Evolutionary conservation across 1,284 basidiomycete species (phyloP), one percentile per base, ranked within the genome.

Genomic region (Apiotrichum brassicae): DNA sequence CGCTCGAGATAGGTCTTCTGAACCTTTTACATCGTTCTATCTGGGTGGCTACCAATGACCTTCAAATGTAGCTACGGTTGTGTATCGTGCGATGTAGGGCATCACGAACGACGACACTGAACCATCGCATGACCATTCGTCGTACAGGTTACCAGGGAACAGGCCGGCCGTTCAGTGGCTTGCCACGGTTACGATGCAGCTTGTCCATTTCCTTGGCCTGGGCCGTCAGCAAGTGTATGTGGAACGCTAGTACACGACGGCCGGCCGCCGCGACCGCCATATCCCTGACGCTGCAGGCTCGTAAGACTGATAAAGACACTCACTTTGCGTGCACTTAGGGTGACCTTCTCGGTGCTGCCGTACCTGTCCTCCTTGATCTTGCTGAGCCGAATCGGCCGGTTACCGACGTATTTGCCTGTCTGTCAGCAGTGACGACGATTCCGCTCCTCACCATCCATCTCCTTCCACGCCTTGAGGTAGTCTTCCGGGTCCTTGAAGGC

Each of bases 401-500:
- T 95, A 34, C 92, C 92, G 46, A 97, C 91, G 71, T 97, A 97
- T 77, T 97, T 95, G 59, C 91, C 91, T 93, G 39, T 58, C 35
- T 46, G 42, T n/a, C 11, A 23, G n/a, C 32, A 20, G 9, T 12
- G 23, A 40, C 16, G 4, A 36, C 7, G 12, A 33, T 28, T 18
- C 16, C 26, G n/a, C 0, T 24, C 66, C 85, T 48, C 63, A 86
- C 93, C 94, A 72, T 99, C 90, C 91, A 97, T 97, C 72, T 98
- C 91, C 70, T 98, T 98, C 95, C 95, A 99, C 7, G 95, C 95
- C 62, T 83, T 91, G 51, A 99, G 72, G 70, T 97, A 98, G 71
- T 99, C 95, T 75, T 98, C 94, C 0, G 95, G 95, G 65, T 98
- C 95, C 49, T 89, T 90, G 72, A 98, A 98, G 0, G 91, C 88